Evolutionary conservation across 1,139 yeast genomes (phyloP).

Genomic region (Spathaspora sp.): DNA sequence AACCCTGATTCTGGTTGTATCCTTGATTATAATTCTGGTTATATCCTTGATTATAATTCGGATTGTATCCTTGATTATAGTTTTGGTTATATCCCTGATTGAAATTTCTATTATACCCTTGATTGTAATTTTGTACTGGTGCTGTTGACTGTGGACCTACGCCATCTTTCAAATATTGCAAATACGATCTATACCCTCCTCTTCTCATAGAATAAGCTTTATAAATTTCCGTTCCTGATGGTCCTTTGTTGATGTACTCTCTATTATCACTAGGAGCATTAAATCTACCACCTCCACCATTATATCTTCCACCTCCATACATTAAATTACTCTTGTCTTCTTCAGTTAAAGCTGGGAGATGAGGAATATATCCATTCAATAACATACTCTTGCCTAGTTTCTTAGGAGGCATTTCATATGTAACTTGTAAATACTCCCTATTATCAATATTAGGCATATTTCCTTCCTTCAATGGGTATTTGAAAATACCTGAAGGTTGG

Average conservation of each 20-base stretch:
- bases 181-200: slow-evolving; percentile 43
- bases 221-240: slow-evolving; percentile 36
- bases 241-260: slow-evolving; percentile 44
- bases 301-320: slow-evolving; percentile 31
- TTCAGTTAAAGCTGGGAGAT: slow-evolving; percentile 57
- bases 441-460: slow-evolving; percentile 59
- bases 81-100: slow-evolving; percentile 8
- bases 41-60: slow-evolving; percentile 13
- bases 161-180: slow-evolving; percentile 18
- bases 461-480: slow-evolving; percentile 62
- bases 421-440: slow-evolving; percentile 52
- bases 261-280: slow-evolving; percentile 33
- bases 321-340: slow-evolving; percentile 68
- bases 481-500: slow-evolving; percentile 44
- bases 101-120: slow-evolving; percentile 8
- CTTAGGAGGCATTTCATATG: slow-evolving; percentile 57
- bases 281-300: slow-evolving; percentile 29
- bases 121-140: slow-evolving; percentile 13
- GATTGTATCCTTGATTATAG: slow-evolving; percentile 9
- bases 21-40: slow-evolving; percentile 12
- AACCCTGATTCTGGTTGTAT: neutral
- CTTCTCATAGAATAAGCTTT: slow-evolving; percentile 36
- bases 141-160: neutral
- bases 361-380: slow-evolving; percentile 73
- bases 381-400: slow-evolving; percentile 75